Base-by-base conservation (phyloP, 2,329 filamentous ascomycete genomes). In the Thelonectria olida region DNA sequence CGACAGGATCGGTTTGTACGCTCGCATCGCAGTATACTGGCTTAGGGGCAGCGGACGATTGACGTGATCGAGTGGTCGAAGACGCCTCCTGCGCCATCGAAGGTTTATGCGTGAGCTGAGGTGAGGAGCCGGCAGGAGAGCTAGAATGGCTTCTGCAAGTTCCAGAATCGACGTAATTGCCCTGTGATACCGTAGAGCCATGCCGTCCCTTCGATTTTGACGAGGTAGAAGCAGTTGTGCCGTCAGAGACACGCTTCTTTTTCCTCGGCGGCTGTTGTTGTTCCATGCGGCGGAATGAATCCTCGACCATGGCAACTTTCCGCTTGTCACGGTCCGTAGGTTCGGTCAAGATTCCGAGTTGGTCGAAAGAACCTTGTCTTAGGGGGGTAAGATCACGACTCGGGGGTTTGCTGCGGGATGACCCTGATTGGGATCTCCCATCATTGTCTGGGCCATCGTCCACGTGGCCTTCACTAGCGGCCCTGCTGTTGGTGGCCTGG, bases 251-350 rank as follows among this genome's bases (percentile, higher is more conserved):
- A 7, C 87, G 82, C 72, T 90, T 90, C 78, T 89, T 88, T 74
- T 90, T 90, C 27, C 83, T 81, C 0, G 81, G 79, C 1, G 85
- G 79, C 36, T 78, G 84, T 61, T 86, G 84, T 70, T 84, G 85
- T 67, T 87, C 87, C 83, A 88, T 87, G 20, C 82, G 86, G 56
- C 86, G 82, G 72, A 90, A 86, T 2, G 85, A 81, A 61, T 89
- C 86, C 66, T 90, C 88, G 0, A 89, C 82, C 83, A 88, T 88
- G 19, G 86, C 85, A 10, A 90, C 83, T 67, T 90, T 90, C 34
- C 88, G 80, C 75, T 90, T 90, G 63, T 90, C 88, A 27, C 88
- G 83, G 64, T 90, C 87, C 1, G 88, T 89, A 7, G 84, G 85
- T 64, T 88, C 87, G 0, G 86, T 89, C 58, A 89, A 76, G 67